Evolutionary conservation across 2,329 filamentous ascomycete genomes (phyloP).

Genomic region (Neofusicoccum umdonicola): DNA sequence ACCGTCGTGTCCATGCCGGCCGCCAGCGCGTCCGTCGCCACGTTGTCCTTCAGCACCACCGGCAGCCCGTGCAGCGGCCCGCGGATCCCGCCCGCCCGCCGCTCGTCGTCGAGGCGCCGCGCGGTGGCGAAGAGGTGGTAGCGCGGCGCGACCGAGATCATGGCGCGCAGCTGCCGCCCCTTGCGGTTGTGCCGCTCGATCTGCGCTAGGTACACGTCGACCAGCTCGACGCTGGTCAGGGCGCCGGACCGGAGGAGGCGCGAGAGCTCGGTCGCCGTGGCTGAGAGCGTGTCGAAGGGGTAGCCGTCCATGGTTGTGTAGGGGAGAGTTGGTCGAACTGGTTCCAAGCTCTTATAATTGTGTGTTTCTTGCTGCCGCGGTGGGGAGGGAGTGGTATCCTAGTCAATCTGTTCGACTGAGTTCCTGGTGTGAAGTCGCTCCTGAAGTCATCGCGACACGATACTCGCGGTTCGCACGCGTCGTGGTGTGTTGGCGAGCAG

Average conservation of each 20-base stretch:
- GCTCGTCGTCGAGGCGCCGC: slow-evolving; percentile 39
- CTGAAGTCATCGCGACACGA: slow-evolving; percentile 1
- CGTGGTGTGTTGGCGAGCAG: background rate
- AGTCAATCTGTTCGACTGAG: slow-evolving; percentile 4
- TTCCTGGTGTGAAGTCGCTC: background rate
- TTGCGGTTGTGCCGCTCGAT: slow-evolving; percentile 36
- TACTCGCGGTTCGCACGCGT: background rate
- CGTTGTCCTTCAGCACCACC: slow-evolving; percentile 43
- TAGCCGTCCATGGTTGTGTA: slow-evolving; percentile 4
- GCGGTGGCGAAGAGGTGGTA: slow-evolving; percentile 37
- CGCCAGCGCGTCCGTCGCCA: slow-evolving; percentile 34
- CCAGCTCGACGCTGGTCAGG: slow-evolving; percentile 35
- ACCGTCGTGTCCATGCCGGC: slow-evolving; percentile 43
- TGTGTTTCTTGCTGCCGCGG: background rate
- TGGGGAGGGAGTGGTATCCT: background rate
- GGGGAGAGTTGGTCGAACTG: no score
- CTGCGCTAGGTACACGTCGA: slow-evolving; percentile 33
- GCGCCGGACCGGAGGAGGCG: slow-evolving; percentile 30
- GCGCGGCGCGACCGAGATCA: slow-evolving; percentile 40
- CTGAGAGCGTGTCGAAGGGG: slow-evolving; percentile 31
- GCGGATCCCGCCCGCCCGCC: slow-evolving; percentile 34
- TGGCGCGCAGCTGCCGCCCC: slow-evolving; percentile 34
- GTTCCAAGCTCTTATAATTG: background rate
- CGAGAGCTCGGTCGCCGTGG: slow-evolving; percentile 32
- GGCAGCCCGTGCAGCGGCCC: slow-evolving; percentile 44